These are phyloP conservation scores for Beauveria pseudobassiana DNA, from an alignment of 2,329 filamentous ascomycete species.

Conservation along the genomic window DNA sequence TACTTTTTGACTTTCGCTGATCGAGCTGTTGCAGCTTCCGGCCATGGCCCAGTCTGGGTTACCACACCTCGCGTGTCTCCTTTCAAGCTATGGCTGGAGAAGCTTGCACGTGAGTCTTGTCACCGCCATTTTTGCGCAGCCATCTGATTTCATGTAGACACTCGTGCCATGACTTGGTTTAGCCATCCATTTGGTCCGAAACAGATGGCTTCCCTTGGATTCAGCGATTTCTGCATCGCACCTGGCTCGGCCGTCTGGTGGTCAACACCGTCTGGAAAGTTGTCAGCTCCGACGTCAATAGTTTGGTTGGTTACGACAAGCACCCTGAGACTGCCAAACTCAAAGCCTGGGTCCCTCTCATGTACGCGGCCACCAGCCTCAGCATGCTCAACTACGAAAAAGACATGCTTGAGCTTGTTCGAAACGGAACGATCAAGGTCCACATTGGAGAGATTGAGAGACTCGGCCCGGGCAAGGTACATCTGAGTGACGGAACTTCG, in stretches of 20 bases:
- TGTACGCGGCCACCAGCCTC: slow-evolving; percentile 47
- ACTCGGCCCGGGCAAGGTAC: slow-evolving; percentile 38
- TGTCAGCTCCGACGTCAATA: slow-evolving; percentile 47
- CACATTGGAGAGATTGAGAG: slow-evolving; percentile 44
- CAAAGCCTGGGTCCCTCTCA: slow-evolving; percentile 42
- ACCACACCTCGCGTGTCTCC: slow-evolving; percentile 56
- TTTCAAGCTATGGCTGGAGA: slow-evolving; percentile 60
- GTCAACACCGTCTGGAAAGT: slow-evolving; percentile 51
- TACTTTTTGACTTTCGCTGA: background rate
- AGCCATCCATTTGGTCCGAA: slow-evolving; percentile 63
- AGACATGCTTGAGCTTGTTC: slow-evolving; percentile 50
- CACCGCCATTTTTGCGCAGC: slow-evolving; percentile 33
- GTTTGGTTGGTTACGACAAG: slow-evolving; percentile 44
- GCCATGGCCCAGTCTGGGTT: slow-evolving; percentile 53
- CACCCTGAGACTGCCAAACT: slow-evolving; percentile 47
- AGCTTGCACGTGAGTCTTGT: slow-evolving; percentile 45
- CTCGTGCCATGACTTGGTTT: slow-evolving; percentile 64
- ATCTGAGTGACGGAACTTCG: slow-evolving; percentile 40
- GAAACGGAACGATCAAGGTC: slow-evolving; percentile 42
- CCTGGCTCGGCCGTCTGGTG: slow-evolving; percentile 46
- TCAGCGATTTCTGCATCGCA: slow-evolving; percentile 50
- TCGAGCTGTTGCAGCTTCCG: slow-evolving; percentile 26
- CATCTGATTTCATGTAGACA: slow-evolving; percentile 29
- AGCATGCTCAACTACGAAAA: slow-evolving; percentile 54
- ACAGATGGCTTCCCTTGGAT: slow-evolving; percentile 51